A percentile compares a stretch with the other conserved stretches of the same genome.
Evolutionary conservation across 208 protist species (phyloP).

Genomic region (Acanthamoeba sp.): DNA sequence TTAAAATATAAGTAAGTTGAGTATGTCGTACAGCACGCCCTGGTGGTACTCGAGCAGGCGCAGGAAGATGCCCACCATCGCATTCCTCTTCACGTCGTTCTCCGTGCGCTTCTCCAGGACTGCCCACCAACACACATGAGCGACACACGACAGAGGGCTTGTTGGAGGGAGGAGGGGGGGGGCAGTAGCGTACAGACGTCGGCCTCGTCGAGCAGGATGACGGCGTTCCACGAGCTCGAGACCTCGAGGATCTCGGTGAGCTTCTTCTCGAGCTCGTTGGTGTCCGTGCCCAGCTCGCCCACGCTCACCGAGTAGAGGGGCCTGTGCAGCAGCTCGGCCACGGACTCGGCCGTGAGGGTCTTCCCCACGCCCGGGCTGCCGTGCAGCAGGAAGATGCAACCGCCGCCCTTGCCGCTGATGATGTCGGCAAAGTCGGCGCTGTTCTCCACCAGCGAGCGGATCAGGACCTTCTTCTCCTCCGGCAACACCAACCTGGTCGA

Average conservation of each 20-base stretch:
- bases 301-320: conserved; percentile 83
- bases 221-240: conserved; percentile 76
- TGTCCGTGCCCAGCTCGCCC: conserved; percentile 80
- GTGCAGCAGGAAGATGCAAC: conserved; percentile 84
- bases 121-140: no score
- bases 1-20: no score
- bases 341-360: conserved; percentile 84
- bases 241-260: conserved; percentile 80
- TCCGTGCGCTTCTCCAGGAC: conserved; percentile 78
- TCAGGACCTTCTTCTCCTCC: conserved; percentile 73
- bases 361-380: conserved; percentile 82
- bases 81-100: conserved; percentile 80
- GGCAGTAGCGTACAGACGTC: conserved; percentile 77
- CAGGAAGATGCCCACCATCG: conserved; percentile 82
- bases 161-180: no score
- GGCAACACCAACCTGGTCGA: conserved; percentile 74
- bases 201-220: conserved; percentile 84
- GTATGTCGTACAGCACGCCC: conserved; percentile 84
- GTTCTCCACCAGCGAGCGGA: conserved; percentile 75
- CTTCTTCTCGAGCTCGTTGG: conserved; percentile 70
- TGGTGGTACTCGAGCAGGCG: conserved; percentile 84
- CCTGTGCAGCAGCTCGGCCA: conserved; percentile 83
- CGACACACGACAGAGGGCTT: no score
- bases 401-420: conserved; percentile 84
- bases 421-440: conserved; percentile 76